Evolutionary conservation across 2,329 filamentous ascomycete genomes (phyloP).

Genomic region (Colletotrichum sublineola): DNA sequence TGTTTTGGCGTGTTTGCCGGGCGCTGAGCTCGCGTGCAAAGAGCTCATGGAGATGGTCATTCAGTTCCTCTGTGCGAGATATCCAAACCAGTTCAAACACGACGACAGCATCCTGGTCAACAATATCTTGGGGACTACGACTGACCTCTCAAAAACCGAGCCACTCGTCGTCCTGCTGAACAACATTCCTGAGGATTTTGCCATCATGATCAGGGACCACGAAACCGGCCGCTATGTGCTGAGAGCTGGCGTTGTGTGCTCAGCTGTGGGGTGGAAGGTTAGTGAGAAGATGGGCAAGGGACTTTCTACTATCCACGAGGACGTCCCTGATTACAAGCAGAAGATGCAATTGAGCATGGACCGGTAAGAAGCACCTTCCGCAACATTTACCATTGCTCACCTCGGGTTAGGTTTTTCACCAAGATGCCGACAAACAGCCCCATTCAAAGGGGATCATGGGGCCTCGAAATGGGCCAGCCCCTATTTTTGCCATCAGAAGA

Average conservation of each 20-base stretch:
- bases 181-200: constrained; percentile 89
- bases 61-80: constrained; percentile 83
- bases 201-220: constrained; percentile 79
- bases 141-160: constrained; percentile 71
- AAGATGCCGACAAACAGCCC: constrained; percentile 80
- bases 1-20: constrained; percentile 78
- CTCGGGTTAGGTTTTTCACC: constrained; percentile 75
- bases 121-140: constrained; percentile 72
- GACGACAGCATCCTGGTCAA: constrained; percentile 75
- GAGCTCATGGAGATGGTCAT: constrained; percentile 90
- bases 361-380: constrained; percentile 61
- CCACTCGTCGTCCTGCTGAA: constrained; percentile 80
- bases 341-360: constrained; percentile 94
- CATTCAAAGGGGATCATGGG: constrained; percentile 89
- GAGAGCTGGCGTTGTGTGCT: constrained; percentile 83
- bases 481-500: constrained; percentile 81
- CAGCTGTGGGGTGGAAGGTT: constrained; percentile 84
- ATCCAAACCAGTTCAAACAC: constrained; percentile 80
- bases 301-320: constrained; percentile 78
- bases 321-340: constrained; percentile 86
- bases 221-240: constrained; percentile 80
- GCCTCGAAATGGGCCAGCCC: constrained; percentile 80
- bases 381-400: background rate
- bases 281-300: constrained; percentile 78
- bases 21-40: constrained; percentile 83